Evolutionary conservation across 176 grass and related monocot genomes (phyloP).

Genomic region (Rhynchospora pubera): DNA sequence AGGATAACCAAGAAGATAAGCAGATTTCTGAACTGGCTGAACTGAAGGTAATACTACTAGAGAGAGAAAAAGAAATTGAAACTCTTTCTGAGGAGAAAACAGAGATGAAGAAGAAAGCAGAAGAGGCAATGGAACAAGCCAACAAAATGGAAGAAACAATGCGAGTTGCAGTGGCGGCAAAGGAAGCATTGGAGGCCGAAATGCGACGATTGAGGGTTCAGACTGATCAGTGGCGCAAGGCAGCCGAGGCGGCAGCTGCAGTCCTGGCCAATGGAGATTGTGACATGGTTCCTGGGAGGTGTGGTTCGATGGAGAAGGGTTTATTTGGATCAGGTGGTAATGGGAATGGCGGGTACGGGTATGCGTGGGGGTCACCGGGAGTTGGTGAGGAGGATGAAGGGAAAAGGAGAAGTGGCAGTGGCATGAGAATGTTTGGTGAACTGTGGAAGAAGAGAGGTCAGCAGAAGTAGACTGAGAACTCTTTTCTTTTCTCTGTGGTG

Average conservation of each 20-base stretch:
- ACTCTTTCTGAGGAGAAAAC: slow-evolving; percentile 29
- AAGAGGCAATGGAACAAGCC: slow-evolving; percentile 1
- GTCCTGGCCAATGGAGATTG: slow-evolving; percentile 49
- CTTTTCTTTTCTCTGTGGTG: neutral
- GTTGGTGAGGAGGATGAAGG: slow-evolving; percentile 53
- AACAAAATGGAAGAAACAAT: slow-evolving; percentile 35
- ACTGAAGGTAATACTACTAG: slow-evolving; percentile 44
- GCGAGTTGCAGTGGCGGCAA: slow-evolving; percentile 39
- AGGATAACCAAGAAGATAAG: neutral
- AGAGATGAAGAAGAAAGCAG: slow-evolving; percentile 43
- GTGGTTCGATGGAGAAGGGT: slow-evolving; percentile 16
- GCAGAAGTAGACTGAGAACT: slow-evolving; percentile 22
- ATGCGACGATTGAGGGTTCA: slow-evolving; percentile 78
- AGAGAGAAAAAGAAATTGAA: slow-evolving; percentile 47
- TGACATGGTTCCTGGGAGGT: slow-evolving; percentile 23
- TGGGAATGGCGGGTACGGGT: slow-evolving; percentile 35
- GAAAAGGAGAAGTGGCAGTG: slow-evolving; percentile 48
- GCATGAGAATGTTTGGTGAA: slow-evolving; percentile 89
- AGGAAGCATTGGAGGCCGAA: slow-evolving; percentile 54
- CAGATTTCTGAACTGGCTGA: slow-evolving; percentile 15
- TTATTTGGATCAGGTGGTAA: slow-evolving; percentile 31
- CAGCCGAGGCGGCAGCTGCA: slow-evolving; percentile 63
- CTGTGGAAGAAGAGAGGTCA: slow-evolving; percentile 87
- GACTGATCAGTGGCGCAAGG: slow-evolving; percentile 92
- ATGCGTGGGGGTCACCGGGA: slow-evolving; percentile 33